These are phyloP conservation scores for Metarhizium brunneum DNA, from an alignment of 2,329 filamentous ascomycete genomes.

Conservation along the genomic window DNA sequence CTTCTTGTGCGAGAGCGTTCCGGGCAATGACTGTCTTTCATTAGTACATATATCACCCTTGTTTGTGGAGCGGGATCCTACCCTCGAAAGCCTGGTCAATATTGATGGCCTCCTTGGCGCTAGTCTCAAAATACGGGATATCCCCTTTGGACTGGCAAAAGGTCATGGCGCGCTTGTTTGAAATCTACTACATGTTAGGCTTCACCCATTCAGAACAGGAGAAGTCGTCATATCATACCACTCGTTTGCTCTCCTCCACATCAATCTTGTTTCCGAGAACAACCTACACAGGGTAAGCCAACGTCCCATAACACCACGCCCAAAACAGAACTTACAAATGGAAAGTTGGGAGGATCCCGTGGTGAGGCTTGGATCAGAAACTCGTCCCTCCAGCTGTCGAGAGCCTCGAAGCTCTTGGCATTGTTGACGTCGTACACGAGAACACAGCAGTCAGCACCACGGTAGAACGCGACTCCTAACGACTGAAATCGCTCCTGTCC, in stretches of 20 bases:
- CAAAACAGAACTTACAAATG: conserved; percentile 65
- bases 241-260: conserved; percentile 93
- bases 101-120: conserved; percentile 96
- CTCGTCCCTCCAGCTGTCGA: conserved; percentile 97
- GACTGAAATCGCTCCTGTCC: conserved; percentile 97
- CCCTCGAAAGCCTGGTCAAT: conserved; percentile 75
- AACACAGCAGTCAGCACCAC: conserved; percentile 95
- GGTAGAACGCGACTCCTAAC: conserved; percentile 92
- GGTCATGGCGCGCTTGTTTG: conserved; percentile 88
- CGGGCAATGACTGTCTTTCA: conserved; percentile 71
- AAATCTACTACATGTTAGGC: conserved; percentile 51
- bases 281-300: conserved; percentile 44
- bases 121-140: conserved; percentile 98
- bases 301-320: neutral
- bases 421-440: conserved; percentile 99
- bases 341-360: conserved; percentile 93
- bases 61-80: conserved; percentile 21
- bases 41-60: neutral
- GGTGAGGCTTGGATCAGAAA: conserved; percentile 96
- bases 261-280: conserved; percentile 99
- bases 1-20: conserved; percentile 91
- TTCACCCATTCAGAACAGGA: neutral
- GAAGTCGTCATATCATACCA: conserved; percentile 41
- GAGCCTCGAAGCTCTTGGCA: conserved; percentile 95
- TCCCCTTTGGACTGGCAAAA: conserved; percentile 97